Evolutionary conservation across 805 yeast species (phyloP), one percentile per base, ranked within the genome.

Genomic region (Hanseniaspora singularis): DNA sequence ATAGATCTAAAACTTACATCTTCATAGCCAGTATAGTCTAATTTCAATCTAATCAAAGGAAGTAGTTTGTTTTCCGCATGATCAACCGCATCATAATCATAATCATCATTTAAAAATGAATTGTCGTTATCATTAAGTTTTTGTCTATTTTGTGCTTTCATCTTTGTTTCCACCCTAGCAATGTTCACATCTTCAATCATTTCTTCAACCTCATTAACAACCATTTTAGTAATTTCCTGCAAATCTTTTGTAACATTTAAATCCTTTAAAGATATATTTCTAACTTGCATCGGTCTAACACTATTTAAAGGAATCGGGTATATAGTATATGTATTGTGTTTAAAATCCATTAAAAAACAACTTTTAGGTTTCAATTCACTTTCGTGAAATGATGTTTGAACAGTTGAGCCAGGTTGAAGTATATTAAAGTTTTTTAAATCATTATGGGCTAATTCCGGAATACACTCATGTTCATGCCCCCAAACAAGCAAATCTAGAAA

Each of bases 401-500:
- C 82, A 0, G 95, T 82, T 1, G 95, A 84, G 0, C 98, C 98
- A 0, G 95, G 92, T 59, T 87, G 96, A 32, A 92, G 68, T 0
- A 87, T 86, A 47, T 76, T 76, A 57, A 89, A 86, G 1, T 79
- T 81, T 50, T 71, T 73, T 4, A 55, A 50, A 1, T 65, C 56
- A 55, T 81, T 80, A 38, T 67, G 67, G 1, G 68, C 71, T 0
- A 94, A 76, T 49, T 74, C 75, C 1, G 89, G 84, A 4, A 79
- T 70, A 57, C 96, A 86, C 59, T 92, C 96, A 62, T 92, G 98
- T 60, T 92, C 98, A 62, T 92, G 98, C 15, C 98, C 98, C 98
- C 98, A 92, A 1, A 88, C 65, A 0, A 92, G 79, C 49, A 89
- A 67, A 57, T 92, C 87, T 39, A 92, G 56, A 58, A 88, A 87